These are phyloP conservation scores for Tetrahymena borealis DNA, from an alignment of 73 alveolate species.

Conservation along the genomic window DNA sequence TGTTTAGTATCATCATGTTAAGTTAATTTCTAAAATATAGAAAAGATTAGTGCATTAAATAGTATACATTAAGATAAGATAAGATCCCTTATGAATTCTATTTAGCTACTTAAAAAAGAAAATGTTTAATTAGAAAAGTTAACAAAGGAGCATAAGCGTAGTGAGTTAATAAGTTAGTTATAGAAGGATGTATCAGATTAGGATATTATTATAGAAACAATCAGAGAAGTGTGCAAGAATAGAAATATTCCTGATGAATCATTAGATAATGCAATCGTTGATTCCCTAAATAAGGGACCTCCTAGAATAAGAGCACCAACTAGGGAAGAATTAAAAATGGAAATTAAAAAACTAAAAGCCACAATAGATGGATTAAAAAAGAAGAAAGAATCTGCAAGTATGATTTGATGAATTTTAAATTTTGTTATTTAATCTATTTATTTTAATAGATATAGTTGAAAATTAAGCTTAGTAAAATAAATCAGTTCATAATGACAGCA, in stretches of 20 bases:
- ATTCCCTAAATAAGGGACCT: constrained; percentile 55
- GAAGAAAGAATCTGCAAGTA: background rate
- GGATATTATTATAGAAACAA: constrained; percentile 53
- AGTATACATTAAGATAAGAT: constrained; percentile 6
- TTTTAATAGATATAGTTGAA: background rate
- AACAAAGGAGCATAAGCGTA: constrained; percentile 58
- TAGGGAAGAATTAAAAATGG: constrained; percentile 70
- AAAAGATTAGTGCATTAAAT: constrained; percentile 4
- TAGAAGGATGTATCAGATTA: constrained; percentile 55
- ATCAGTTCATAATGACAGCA: background rate
- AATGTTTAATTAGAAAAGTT: constrained; percentile 28
- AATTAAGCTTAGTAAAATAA: background rate
- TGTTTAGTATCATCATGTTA: background rate
- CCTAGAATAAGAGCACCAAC: constrained; percentile 49
- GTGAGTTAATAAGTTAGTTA: constrained; percentile 49
- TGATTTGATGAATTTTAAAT: background rate
- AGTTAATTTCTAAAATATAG: background rate
- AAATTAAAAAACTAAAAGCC: constrained; percentile 43
- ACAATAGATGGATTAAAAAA: background rate
- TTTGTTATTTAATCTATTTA: background rate
- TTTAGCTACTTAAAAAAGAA: constrained; percentile 11
- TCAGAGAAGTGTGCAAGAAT: constrained; percentile 40
- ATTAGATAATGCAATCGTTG: constrained; percentile 51
- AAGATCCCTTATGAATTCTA: constrained; percentile 23
- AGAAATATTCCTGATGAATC: constrained; percentile 32